phyloP scores from a whole-genome alignment of 495 filamentous ascomycete genomes.

The Penicillium chermesinum region DNA sequence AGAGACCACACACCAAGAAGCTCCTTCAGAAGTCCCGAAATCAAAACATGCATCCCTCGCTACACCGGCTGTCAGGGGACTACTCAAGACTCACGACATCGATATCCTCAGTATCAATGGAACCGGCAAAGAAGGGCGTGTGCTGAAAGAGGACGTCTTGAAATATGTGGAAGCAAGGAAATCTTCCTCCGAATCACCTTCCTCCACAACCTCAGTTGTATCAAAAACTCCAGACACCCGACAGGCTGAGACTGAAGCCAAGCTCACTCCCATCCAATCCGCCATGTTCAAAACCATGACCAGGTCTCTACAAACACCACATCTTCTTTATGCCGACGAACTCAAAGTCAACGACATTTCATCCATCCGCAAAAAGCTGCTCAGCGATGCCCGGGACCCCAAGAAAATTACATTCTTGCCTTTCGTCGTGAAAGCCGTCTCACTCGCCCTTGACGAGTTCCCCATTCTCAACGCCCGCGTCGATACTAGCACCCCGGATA shows the following conservation, averaged over 20 bases:
- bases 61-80: slow-evolving; percentile 87
- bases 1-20: background rate
- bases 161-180: slow-evolving; percentile 49
- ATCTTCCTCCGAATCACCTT: slow-evolving; percentile 1
- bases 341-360: slow-evolving; percentile 70
- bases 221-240: slow-evolving; percentile 22
- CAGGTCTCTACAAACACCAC: slow-evolving; percentile 78
- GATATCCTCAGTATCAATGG: slow-evolving; percentile 73
- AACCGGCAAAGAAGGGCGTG: slow-evolving; percentile 87
- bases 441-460: slow-evolving; percentile 71
- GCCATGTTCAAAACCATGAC: slow-evolving; percentile 99
- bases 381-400: slow-evolving; percentile 35
- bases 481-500: slow-evolving; percentile 52
- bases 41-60: slow-evolving; percentile 66
- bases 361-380: slow-evolving; percentile 60
- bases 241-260: slow-evolving; percentile 60
- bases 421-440: slow-evolving; percentile 95
- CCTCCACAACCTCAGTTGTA: slow-evolving; percentile 5
- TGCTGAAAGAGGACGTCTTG: slow-evolving; percentile 91
- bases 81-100: slow-evolving; percentile 70
- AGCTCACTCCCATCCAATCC: slow-evolving; percentile 71
- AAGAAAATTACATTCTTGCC: slow-evolving; percentile 79
- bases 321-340: slow-evolving; percentile 89
- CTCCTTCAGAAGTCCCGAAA: slow-evolving; percentile 9
- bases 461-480: slow-evolving; percentile 85